Conservation (phyloP, 192 early-diverging fungal species). For the Phlyctochytrium arcticum region DNA sequence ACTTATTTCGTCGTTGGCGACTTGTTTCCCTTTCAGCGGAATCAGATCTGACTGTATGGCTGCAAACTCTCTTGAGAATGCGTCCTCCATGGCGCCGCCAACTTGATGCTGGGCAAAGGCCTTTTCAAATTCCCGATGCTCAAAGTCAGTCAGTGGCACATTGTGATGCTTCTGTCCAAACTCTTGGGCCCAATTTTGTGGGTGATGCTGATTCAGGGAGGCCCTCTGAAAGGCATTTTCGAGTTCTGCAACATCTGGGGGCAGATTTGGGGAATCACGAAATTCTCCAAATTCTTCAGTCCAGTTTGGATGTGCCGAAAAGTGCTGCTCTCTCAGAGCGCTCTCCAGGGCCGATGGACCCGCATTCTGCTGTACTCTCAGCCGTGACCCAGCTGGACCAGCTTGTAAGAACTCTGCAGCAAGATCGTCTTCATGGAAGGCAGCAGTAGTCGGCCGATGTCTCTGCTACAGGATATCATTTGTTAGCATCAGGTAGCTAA, state of each 20-base stretch:
- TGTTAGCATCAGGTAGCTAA: background rate
- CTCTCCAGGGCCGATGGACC: background rate
- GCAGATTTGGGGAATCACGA: background rate
- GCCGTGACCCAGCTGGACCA: background rate
- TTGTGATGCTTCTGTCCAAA: background rate
- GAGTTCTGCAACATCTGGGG: background rate
- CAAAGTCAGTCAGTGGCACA: background rate
- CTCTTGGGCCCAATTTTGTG: background rate
- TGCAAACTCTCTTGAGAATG: background rate
- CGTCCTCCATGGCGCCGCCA: background rate
- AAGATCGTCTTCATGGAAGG: background rate
- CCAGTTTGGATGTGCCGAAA: background rate
- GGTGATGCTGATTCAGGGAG: background rate
- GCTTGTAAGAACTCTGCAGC: background rate
- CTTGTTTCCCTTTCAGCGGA: conserved; percentile 37
- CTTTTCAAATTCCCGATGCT: background rate
- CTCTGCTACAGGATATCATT: background rate
- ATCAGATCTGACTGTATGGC: conserved; percentile 17
- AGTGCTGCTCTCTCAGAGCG: background rate
- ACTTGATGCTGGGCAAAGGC: conserved; percentile 10
- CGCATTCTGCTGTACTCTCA: background rate
- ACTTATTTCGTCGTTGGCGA: background rate
- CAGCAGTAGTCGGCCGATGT: background rate
- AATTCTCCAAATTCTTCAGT: conserved; percentile 1
- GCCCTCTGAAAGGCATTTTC: conserved; percentile 1